Percentiles rank a stretch among this genome's conserved stretches.
Evolutionary conservation across 805 yeast species (phyloP).

Genomic region (Kodamaea restingae): DNA sequence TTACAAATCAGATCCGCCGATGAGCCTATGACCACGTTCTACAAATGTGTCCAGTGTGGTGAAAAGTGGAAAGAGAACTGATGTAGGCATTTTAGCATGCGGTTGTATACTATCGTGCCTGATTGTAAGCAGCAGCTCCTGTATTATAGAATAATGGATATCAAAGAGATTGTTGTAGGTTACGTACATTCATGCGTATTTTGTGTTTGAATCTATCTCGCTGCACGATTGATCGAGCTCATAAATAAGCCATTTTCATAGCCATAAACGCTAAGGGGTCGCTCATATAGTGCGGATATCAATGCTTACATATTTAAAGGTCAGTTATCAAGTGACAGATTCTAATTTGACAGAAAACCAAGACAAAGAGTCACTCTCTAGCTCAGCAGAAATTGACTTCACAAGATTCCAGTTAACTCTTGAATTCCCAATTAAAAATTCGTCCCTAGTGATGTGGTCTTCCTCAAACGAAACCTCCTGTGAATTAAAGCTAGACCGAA

Average conservation of each 20-base stretch:
- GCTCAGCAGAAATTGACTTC: neutral
- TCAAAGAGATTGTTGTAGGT: neutral
- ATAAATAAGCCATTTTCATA: too few species aligned
- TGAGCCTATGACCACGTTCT: conserved; percentile 99
- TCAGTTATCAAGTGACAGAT: conserved; percentile 1
- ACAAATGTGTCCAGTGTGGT: conserved; percentile 89
- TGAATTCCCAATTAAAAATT: neutral
- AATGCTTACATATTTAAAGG: neutral
- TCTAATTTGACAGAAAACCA: conserved; percentile 6
- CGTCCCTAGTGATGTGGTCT: neutral
- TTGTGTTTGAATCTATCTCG: too few species aligned
- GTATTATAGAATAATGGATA: conserved; percentile 3
- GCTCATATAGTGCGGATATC: too few species aligned
- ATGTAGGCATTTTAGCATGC: conserved; percentile 1
- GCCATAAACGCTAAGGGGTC: too few species aligned
- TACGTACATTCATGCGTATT: too few species aligned
- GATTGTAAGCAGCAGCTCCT: neutral
- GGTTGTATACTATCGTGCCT: neutral
- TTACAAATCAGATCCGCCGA: conserved; percentile 96
- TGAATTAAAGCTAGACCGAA: conserved; percentile 7
- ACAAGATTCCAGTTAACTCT: neutral
- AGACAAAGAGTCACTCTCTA: conserved; percentile 4
- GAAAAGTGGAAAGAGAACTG: conserved; percentile 96
- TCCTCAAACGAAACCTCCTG: conserved; percentile 7
- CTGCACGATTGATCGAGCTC: too few species aligned